Percentiles rank a stretch among this genome's conserved stretches.
Conservation (phyloP, 1,284 basidiomycete species). For the Wolfiporia cocos region DNA sequence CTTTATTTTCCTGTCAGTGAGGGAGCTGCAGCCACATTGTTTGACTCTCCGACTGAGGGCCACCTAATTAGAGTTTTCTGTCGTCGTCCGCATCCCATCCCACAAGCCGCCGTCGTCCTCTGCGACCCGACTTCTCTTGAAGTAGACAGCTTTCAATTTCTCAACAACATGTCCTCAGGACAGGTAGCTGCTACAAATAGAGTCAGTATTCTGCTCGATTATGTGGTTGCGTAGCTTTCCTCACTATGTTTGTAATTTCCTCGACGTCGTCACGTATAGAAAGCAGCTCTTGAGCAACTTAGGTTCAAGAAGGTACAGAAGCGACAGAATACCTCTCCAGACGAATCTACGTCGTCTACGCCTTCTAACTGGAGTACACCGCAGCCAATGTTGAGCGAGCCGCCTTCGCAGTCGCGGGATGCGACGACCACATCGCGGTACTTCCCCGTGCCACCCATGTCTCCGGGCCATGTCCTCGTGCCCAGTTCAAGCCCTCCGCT, state of each 20-base stretch:
- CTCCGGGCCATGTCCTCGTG: conserved; percentile 54
- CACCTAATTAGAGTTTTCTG: conserved; percentile 22
- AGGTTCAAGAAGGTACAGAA: conserved; percentile 47
- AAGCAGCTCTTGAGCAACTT: conserved; percentile 53
- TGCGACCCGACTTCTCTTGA: neutral
- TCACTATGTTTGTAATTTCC: conserved; percentile 17
- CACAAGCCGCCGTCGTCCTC: conserved; percentile 6
- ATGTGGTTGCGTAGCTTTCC: conserved; percentile 17
- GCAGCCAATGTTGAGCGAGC: conserved; percentile 10
- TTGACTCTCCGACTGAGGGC: conserved; percentile 53
- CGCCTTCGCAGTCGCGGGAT: conserved; percentile 53
- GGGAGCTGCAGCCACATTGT: conserved; percentile 35
- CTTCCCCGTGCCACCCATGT: conserved; percentile 31
- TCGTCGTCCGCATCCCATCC: conserved; percentile 21
- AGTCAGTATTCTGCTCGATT: conserved; percentile 28
- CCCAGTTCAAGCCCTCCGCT: conserved; percentile 65
- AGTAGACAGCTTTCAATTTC: neutral
- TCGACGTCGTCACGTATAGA: conserved; percentile 31
- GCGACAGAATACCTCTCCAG: conserved; percentile 29
- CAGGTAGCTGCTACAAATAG: conserved; percentile 31
- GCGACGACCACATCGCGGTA: conserved; percentile 41
- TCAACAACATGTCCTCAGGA: conserved; percentile 31
- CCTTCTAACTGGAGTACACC: conserved; percentile 14
- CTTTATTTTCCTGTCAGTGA: conserved; percentile 1
- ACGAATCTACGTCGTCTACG: conserved; percentile 26